Conservation (phyloP, 2,329 filamentous ascomycete species). For the Cordyceps javanica region DNA sequence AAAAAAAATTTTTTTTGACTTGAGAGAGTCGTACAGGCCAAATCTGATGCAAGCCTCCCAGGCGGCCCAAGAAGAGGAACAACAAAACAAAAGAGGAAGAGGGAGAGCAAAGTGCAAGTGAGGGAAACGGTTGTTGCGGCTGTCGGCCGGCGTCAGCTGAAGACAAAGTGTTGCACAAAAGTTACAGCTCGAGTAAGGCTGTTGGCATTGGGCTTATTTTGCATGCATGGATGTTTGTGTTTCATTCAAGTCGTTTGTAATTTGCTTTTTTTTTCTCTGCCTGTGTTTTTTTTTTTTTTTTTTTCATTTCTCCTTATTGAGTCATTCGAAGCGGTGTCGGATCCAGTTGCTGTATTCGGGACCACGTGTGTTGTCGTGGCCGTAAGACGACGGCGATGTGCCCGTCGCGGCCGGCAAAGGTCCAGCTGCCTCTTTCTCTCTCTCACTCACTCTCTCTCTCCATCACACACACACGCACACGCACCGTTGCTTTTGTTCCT, state of each 20-base stretch:
- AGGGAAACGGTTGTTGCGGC: not conserved
- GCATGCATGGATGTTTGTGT: not conserved
- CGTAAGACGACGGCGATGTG: no score
- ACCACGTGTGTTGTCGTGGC: no score
- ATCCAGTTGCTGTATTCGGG: conserved; percentile 5
- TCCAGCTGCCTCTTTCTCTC: not conserved
- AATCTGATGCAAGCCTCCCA: no score
- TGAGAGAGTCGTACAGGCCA: no score
- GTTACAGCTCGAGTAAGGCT: not conserved
- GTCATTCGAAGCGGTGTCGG: conserved; percentile 5
- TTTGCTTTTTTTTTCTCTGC: not conserved
- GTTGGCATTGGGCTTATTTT: not conserved
- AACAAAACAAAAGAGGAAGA: not conserved
- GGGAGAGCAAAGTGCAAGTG: not conserved
- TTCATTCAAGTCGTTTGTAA: not conserved
- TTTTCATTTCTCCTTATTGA: not conserved
- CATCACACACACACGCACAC: no score
- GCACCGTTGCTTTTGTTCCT: no score
- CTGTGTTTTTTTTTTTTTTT: not conserved
- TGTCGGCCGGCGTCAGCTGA: not conserved
- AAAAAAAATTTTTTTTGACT: no score
- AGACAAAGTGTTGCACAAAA: not conserved
- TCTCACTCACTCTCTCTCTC: no score
- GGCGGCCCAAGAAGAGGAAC: no score
- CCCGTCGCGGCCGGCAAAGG: not conserved